Base-by-base conservation (phyloP, 345 rosid genomes). In the Boechera retrofracta region DNA sequence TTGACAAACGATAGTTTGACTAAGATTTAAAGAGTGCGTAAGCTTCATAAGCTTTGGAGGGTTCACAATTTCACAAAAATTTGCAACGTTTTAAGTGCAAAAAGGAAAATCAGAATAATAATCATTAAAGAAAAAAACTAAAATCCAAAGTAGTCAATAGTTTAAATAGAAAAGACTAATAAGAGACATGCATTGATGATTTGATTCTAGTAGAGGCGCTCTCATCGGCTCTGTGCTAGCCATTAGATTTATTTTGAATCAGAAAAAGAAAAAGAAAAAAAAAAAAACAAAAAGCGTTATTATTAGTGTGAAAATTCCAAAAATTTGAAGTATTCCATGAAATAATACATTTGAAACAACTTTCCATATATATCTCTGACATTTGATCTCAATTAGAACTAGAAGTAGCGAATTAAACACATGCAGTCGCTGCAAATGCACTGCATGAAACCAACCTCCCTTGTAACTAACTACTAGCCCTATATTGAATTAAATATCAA, bases 361-460 rank as follows among this genome's bases (percentile, higher is more conserved):
- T 53, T 42, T 38, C 21, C 7, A 36, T 6, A 11, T 6, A 47
- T 26, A 31, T 5, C 7, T 33, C 54, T 49, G 16, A 72, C 58
- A 38, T 64, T 18, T 42, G 13, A 54, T 12, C 29, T 33, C 16
- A 9, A 10, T 33, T 33, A 38, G 18, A 24, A 58, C 57, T 47
- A 45, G 4, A 55, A 55, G 64, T 44, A 42, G 16, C 38, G 54
- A 44, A 13, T 12, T 39, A 64, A 64, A 58, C 66, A 74, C 78
- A 74, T 74, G 78, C 59, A 65, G 31, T 41, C 29, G n/a, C 72
- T 63, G 70, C 52, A 72, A 59, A 5, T 35, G 32, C 31, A 52
- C 16, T 67, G 60, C 61, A 67, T 75, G 73, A 75, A 68, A 68
- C n/a, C 55, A 69, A 69, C 70, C 10, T 76, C 75, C 21, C 70